Base-by-base conservation (phyloP, 345 rosid genomes). In the Aegle marmelos region DNA sequence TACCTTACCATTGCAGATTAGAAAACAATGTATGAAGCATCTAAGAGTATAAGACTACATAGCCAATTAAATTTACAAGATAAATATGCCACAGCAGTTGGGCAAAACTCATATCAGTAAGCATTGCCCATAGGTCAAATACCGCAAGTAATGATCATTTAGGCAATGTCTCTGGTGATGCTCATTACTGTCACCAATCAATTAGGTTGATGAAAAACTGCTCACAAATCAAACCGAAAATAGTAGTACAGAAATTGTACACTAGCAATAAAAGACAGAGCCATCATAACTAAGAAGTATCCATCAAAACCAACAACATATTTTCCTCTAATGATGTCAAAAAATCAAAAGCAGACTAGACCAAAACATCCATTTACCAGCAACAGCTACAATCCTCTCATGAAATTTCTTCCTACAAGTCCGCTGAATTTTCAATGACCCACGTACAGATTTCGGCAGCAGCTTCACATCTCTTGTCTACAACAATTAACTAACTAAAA, bases 391-490 rank as follows among this genome's bases (percentile, higher is more conserved):
- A 64, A 94, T 89, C 84, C 99, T 89, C 79, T 96, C 98, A 21
- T 82, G 89, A 33, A 96, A 94, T 94, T 90, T 94, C 85, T 82
- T 89, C 45, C 99, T 82, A 84, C 93, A 94, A 1, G 80, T 80
- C 28, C 98, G 90, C 2, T 97, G 87, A 72, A 87, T 76, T 87
- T 88, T 92, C n/a, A 94, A 31, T 30, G 80, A 68, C 22, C 87
- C 89, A 34, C 89, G 98, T 56, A 86, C 71, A 50, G 88, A 66
- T 70, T 81, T 91, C 0, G 98, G 98, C 82, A 91, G 54, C 83
- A 91, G 68, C 82, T 92, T 91, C 61, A 88, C 25, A 37, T 94
- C 99, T 85, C 97, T 89, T 14, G 94, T 89, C 99, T 94, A 78
- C 72, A 77, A 72, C 54, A 48, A 21, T 14, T 62, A 73, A 37